phyloP scores from a whole-genome alignment of 192 early-diverging fungal genomes.

The Kickxella alabastrina region DNA sequence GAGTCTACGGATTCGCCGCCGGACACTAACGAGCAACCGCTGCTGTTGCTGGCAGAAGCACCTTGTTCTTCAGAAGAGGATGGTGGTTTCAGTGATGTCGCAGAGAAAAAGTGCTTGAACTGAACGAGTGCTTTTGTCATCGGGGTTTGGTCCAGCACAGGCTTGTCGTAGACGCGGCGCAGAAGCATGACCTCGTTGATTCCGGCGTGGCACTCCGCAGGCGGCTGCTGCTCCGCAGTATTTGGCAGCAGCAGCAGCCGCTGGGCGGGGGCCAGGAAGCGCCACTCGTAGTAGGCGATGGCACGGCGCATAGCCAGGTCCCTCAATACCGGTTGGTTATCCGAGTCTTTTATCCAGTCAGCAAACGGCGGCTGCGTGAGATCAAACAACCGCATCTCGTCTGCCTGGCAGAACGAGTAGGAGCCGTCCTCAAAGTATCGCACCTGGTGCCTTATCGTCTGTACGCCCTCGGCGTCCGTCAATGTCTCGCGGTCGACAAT shows the following conservation, averaged over 20 bases:
- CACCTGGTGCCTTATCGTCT: slow-evolving; percentile 19
- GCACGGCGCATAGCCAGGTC: slow-evolving; percentile 35
- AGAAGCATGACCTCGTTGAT: neutral
- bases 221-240: neutral
- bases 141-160: neutral
- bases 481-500: slow-evolving; percentile 17
- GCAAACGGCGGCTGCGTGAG: slow-evolving; percentile 6
- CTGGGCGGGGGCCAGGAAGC: slow-evolving; percentile 10
- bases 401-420: slow-evolving; percentile 21
- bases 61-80: too few relatives aligned
- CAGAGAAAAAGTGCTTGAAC: neutral
- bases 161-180: neutral
- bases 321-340: neutral
- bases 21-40: neutral
- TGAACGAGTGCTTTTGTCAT: neutral
- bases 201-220: neutral
- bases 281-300: slow-evolving; percentile 46
- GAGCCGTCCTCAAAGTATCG: slow-evolving; percentile 49
- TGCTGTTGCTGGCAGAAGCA: too few relatives aligned
- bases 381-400: slow-evolving; percentile 33
- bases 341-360: slow-evolving; percentile 3
- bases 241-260: neutral
- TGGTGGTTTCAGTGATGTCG: neutral
- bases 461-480: neutral
- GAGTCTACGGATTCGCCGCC: slow-evolving; percentile 9